Percentiles rank a stretch among this genome's conserved stretches.
These are phyloP conservation scores for Caryocar brasiliense DNA, from an alignment of 441 rosid genomes.

Conservation along the genomic window DNA sequence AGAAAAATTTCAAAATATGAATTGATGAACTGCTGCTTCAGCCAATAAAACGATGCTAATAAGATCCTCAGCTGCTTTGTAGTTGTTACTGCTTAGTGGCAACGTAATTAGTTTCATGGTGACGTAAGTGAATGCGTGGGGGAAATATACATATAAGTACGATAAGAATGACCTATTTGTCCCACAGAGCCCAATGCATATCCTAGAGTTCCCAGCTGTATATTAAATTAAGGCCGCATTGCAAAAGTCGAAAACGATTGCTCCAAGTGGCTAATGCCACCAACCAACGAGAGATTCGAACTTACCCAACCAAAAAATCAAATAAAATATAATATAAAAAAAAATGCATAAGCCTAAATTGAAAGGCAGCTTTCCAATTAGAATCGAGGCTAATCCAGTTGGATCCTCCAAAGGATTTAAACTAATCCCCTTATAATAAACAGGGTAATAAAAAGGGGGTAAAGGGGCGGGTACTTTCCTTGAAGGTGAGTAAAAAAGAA, in stretches of 20 bases:
- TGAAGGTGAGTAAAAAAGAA: slow-evolving; percentile 10
- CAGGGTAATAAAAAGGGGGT: too few relatives aligned
- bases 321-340: background rate
- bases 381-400: background rate
- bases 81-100: too few relatives aligned
- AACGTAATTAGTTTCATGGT: too few relatives aligned
- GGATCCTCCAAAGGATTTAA: background rate
- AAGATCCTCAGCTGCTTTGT: too few relatives aligned
- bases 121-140: too few relatives aligned
- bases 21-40: too few relatives aligned
- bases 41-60: too few relatives aligned
- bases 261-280: background rate
- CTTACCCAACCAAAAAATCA: background rate
- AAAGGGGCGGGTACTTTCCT: slow-evolving; percentile 5
- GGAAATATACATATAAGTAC: too few relatives aligned
- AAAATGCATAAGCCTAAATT: background rate
- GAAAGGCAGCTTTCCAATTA: background rate
- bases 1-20: too few relatives aligned
- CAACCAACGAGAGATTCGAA: background rate
- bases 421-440: background rate
- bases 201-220: background rate
- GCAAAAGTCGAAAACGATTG: background rate
- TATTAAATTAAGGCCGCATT: background rate
- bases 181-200: too few relatives aligned
- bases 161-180: too few relatives aligned